Percentiles rank a stretch among this genome's conserved stretches.
Evolutionary conservation across 139 green algal genomes (phyloP).

Genomic region (Asterochloris erici): DNA sequence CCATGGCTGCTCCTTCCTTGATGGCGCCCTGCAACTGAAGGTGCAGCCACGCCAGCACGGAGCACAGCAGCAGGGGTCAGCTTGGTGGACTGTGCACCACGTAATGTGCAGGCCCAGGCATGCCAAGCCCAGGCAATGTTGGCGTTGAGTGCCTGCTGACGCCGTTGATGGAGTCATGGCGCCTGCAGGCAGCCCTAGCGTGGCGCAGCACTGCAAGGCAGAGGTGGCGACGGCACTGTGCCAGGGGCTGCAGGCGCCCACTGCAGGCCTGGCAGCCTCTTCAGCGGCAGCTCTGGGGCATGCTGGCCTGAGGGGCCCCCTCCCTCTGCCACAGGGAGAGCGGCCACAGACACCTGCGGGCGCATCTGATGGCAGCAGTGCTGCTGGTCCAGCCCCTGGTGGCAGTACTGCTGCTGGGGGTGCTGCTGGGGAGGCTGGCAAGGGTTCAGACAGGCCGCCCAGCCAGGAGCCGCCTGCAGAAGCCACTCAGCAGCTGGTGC

Average conservation of each 20-base stretch:
- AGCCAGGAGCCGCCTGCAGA: neutral
- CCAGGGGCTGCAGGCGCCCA: neutral
- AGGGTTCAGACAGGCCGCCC: neutral
- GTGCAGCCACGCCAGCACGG: too few relatives aligned
- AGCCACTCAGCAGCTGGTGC: slow-evolving; percentile 3
- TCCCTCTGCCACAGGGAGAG: slow-evolving; percentile 6
- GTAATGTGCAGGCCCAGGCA: too few relatives aligned
- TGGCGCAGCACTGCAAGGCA: neutral
- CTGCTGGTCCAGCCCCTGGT: neutral
- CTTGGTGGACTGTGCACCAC: too few relatives aligned
- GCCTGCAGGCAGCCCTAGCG: slow-evolving; percentile 18
- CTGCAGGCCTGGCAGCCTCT: slow-evolving; percentile 22
- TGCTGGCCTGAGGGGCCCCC: slow-evolving; percentile 26
- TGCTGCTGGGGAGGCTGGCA: neutral
- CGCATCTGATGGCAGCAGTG: neutral
- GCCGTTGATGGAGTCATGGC: neutral
- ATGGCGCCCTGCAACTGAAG: too few relatives aligned
- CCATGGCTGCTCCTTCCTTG: too few relatives aligned
- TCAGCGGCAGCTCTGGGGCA: slow-evolving; percentile 39
- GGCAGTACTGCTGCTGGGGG: neutral
- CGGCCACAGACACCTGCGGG: neutral
- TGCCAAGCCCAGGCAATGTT: too few relatives aligned
- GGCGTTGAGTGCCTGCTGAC: too few relatives aligned
- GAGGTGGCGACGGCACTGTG: slow-evolving; percentile 5
- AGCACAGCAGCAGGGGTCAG: too few relatives aligned